Percentiles rank a stretch among this genome's conserved stretches.
Conservation (phyloP, 2,329 filamentous ascomycete genomes). For the Daldinia eschscholtzii region DNA sequence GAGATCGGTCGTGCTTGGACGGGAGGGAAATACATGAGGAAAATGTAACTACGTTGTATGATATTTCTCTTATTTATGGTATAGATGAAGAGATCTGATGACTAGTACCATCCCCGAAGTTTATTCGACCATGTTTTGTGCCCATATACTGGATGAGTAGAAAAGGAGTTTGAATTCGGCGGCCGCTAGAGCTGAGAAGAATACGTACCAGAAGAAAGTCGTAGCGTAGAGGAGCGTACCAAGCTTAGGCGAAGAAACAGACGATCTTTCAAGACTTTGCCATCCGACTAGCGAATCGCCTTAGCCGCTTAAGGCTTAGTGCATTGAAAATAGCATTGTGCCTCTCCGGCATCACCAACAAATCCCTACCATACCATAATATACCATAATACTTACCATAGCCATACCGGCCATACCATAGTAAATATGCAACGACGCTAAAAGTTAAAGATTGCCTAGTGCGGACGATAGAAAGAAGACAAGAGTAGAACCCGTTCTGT, state of each 20-base stretch:
- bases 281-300: constrained; percentile 37
- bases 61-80: background rate
- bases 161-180: constrained; percentile 23
- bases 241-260: constrained; percentile 42
- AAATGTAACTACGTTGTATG: constrained; percentile 3
- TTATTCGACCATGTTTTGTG: background rate
- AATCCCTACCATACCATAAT: constrained; percentile 23
- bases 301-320: constrained; percentile 41
- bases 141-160: constrained; percentile 6
- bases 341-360: constrained; percentile 39
- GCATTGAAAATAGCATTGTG: constrained; percentile 44
- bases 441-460: constrained; percentile 32
- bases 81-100: background rate
- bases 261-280: constrained; percentile 41
- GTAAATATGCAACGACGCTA: constrained; percentile 38
- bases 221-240: constrained; percentile 26
- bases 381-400: background rate
- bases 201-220: constrained; percentile 29
- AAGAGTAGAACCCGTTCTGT: background rate
- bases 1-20: constrained; percentile 42
- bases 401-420: background rate
- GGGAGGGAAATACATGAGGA: constrained; percentile 8
- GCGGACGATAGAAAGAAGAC: background rate
- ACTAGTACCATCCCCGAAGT: background rate
- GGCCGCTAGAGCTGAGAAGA: constrained; percentile 23